Conservation (phyloP, 2,329 filamentous ascomycete genomes). For the Trichoderma afroharzianum region DNA sequence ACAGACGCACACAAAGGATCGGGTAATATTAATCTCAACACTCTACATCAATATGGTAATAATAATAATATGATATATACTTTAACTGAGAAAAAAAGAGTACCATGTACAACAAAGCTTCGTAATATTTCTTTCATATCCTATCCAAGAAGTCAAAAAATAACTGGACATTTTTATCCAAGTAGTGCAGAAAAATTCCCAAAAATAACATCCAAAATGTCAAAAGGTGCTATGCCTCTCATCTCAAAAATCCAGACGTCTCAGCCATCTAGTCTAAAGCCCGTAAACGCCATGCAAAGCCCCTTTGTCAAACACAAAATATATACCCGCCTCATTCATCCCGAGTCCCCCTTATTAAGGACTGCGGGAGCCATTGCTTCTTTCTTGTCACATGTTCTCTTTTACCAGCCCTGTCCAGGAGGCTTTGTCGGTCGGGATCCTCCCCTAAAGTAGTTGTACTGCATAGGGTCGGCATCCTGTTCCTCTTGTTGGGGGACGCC, state of each 20-base stretch:
- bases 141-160: conserved; percentile 4
- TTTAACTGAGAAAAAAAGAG: not conserved
- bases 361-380: not conserved
- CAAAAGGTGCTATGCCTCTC: not conserved
- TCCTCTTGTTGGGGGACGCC: conserved; percentile 53
- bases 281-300: conserved; percentile 21
- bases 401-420: conserved; percentile 41
- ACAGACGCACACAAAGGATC: not conserved
- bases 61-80: not conserved
- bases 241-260: not conserved
- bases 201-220: not conserved
- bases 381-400: not conserved
- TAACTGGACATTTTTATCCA: not conserved
- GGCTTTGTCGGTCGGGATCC: conserved; percentile 27
- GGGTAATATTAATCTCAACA: not conserved
- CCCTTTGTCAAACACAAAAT: conserved; percentile 11
- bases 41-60: not conserved
- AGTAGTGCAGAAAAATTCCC: not conserved
- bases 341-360: not conserved
- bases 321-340: not conserved
- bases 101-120: not conserved
- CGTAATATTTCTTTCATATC: conserved; percentile 11
- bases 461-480: conserved; percentile 40
- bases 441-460: conserved; percentile 57
- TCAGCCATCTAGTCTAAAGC: conserved; percentile 14